Evolutionary conservation across 768 basidiomycete species (phyloP), one percentile per base, ranked within the genome.

Genomic region (Daedaleopsis sinensis): DNA sequence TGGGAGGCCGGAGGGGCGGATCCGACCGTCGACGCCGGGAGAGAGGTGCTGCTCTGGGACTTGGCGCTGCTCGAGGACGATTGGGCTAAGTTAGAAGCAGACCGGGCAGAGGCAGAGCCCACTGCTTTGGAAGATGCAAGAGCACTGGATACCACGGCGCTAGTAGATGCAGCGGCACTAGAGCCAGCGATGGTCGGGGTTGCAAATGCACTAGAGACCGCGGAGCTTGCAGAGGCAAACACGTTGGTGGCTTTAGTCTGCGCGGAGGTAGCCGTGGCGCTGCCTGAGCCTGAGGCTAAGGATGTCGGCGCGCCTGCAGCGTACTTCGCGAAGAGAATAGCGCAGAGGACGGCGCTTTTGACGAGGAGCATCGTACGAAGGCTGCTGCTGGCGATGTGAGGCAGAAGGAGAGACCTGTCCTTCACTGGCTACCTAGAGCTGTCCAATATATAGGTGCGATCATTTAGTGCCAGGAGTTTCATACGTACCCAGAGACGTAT

Each of bases 1-100:
- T 32, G 55, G 19, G 52, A 61, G 13, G 58, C 60, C 10, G 51
- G 46, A 3, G 61, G 39, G 36, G 63, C 63, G 36, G 65, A 62
- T 47, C 10, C 19, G 13, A 43, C 37, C 18, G 52, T 57, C 18
- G 64, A 58, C 3, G 63, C 44, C 16, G 61, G 27, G 38, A 47
- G 11, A 19, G 27, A 3, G 27, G 4, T 32, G 27, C 27, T 32
- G 27, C 27, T 32, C 7, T 32, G 27, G 3, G 27, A 32, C 27
- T 32, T 32, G 27, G 27, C 7, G 27, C 27, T 32, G 27, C 27
- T 32, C 27, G 27, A 32, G 27, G 27, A 32, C 27, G 27, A 32
- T 3, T 32, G 27, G 3, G 27, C 27, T 32, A 32, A 32, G 27
- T 32, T 32, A 32, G 27, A 32, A 7, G 27, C 27, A 32, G 27